Evolutionary conservation across 805 yeast genomes (phyloP).

Genomic region (Starmerella riodocensis): DNA sequence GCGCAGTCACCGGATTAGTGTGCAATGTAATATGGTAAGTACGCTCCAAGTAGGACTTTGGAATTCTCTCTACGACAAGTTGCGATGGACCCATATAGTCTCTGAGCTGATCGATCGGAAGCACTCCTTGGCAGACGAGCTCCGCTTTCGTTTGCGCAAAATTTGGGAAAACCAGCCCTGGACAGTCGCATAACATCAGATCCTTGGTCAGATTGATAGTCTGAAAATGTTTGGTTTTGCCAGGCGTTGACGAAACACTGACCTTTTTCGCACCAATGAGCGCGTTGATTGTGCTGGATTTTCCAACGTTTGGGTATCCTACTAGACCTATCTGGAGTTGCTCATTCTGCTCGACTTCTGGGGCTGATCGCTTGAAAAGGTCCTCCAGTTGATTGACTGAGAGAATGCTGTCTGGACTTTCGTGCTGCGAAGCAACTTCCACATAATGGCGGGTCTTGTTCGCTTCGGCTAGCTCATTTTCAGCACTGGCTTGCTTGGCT

Average conservation of each 20-base stretch:
- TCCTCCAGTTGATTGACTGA: conserved; percentile 76
- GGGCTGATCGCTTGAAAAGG: conserved; percentile 64
- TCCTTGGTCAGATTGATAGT: conserved; percentile 74
- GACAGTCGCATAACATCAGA: conserved; percentile 91
- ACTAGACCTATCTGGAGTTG: conserved; percentile 84
- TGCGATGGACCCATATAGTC: conserved; percentile 83
- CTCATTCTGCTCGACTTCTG: conserved; percentile 37
- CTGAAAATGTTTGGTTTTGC: conserved; percentile 97
- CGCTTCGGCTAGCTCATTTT: conserved; percentile 14
- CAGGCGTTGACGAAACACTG: conserved; percentile 97
- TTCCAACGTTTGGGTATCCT: conserved; percentile 95
- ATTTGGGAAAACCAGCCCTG: conserved; percentile 96
- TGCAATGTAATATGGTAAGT: conserved; percentile 84
- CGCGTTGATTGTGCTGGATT: conserved; percentile 96
- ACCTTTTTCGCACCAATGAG: conserved; percentile 92
- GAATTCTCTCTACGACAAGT: conserved; percentile 74
- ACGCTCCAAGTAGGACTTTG: conserved; percentile 79
- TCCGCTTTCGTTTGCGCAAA: conserved; percentile 95
- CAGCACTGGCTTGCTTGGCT: conserved; percentile 70
- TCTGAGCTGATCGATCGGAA: conserved; percentile 92
- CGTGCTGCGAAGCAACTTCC: too few species aligned
- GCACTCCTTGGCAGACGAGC: conserved; percentile 93
- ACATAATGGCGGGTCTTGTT: conserved; percentile 21
- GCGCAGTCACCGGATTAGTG: conserved; percentile 59
- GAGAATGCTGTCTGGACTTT: conserved; percentile 48